phyloP scores from a whole-genome alignment of 225 moss, liverwort and hornwort genomes.

The Anthoceros angustus region DNA sequence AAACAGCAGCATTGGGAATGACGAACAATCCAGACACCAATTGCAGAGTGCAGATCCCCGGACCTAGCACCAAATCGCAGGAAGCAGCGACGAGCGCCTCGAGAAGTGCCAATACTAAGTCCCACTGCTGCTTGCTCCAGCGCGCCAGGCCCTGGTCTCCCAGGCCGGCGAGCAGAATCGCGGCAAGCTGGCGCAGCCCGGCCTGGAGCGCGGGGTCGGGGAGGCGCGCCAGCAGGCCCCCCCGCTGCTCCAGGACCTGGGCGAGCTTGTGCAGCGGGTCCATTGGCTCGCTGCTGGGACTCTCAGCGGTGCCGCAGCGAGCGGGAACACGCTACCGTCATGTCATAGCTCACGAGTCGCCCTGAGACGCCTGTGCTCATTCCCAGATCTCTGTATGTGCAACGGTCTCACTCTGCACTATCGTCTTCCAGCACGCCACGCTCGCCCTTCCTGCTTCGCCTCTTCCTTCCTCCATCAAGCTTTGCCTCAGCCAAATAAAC shows the following conservation, averaged over 20 bases:
- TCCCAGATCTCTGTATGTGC: too few relatives aligned
- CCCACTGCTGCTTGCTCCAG: slow-evolving; percentile 81
- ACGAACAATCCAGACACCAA: too few relatives aligned
- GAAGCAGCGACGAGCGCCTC: slow-evolving; percentile 72
- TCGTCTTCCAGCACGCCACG: too few relatives aligned
- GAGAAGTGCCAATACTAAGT: slow-evolving; percentile 58
- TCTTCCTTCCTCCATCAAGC: too few relatives aligned
- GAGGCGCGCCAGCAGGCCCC: slow-evolving; percentile 51
- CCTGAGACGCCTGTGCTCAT: too few relatives aligned
- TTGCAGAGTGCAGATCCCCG: not conserved
- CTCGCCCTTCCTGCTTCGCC: too few relatives aligned
- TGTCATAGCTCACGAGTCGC: too few relatives aligned
- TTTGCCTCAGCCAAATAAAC: too few relatives aligned
- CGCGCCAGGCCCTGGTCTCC: slow-evolving; percentile 37
- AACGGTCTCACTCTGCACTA: too few relatives aligned
- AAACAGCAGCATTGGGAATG: too few relatives aligned
- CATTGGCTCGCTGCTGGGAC: slow-evolving; percentile 29
- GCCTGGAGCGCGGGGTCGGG: slow-evolving; percentile 69
- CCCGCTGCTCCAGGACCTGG: slow-evolving; percentile 74
- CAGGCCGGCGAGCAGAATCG: slow-evolving; percentile 59
- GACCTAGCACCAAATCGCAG: slow-evolving; percentile 89
- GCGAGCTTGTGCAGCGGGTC: slow-evolving; percentile 93
- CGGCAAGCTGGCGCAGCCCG: slow-evolving; percentile 60
- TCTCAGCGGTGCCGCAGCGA: not conserved
- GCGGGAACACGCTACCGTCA: too few relatives aligned